Percentiles rank a stretch among this genome's conserved stretches.
phyloP scores from a whole-genome alignment of 2,329 filamentous ascomycete genomes.

The Colletotrichum higginsianum region DNA sequence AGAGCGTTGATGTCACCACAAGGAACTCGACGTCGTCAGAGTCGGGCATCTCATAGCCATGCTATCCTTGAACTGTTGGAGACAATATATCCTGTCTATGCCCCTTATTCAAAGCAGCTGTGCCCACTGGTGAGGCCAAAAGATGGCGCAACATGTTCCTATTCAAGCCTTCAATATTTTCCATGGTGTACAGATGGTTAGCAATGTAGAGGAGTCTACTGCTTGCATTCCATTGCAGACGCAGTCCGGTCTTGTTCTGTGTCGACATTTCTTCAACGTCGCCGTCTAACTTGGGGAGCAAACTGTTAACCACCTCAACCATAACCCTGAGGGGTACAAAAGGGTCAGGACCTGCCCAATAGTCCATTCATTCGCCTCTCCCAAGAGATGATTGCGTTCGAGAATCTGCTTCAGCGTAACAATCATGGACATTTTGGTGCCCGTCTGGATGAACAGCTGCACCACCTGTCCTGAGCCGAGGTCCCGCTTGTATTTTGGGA shows the following conservation, averaged over 20 bases:
- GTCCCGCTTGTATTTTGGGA: neutral
- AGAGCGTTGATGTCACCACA: no score
- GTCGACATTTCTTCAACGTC: neutral
- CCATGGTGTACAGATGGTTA: neutral
- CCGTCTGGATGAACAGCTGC: neutral
- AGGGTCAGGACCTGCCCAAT: slow-evolving; percentile 1
- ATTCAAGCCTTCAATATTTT: no score
- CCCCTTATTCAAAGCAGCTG: no score
- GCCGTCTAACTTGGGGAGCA: neutral
- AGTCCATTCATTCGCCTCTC: neutral
- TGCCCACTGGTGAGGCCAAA: no score
- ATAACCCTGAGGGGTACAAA: neutral
- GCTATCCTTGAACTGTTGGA: no score
- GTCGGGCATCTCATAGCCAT: no score
- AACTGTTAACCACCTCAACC: neutral
- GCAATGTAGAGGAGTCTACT: neutral
- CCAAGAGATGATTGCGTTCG: neutral
- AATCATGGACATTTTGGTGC: slow-evolving; percentile 2
- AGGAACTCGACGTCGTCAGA: no score
- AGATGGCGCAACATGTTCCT: no score
- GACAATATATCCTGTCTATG: no score
- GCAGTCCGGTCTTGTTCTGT: neutral
- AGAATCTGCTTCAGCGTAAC: neutral
- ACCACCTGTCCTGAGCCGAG: neutral
- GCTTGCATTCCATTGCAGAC: neutral